Evolutionary conservation across 2,329 filamentous ascomycete species (phyloP), one percentile per base, ranked within the genome.

Genomic region (Didymellaceae sp.): DNA sequence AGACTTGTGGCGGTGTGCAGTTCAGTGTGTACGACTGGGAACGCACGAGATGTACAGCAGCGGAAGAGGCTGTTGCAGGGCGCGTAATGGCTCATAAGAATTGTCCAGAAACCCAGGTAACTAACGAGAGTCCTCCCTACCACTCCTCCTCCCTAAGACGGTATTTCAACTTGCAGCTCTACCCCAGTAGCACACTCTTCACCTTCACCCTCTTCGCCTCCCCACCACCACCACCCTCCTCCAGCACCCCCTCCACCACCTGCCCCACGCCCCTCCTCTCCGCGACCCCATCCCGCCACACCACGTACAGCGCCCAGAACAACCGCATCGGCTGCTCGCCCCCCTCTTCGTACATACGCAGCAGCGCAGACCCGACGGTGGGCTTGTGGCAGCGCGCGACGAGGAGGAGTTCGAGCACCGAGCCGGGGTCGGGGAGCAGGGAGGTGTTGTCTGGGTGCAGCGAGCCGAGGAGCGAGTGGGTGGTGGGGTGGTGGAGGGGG

Each of bases 251-350:
- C 13, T 51, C 13, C 5, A 33, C 17, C 3, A 51, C 24, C 35
- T 51, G 47, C 3, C 34, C 47, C 2, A 51, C 30, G 7, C 47
- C 47, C 5, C 41, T 26, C 2, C 47, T 34, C 26, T 51, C 41
- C 7, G 41, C 41, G 30, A 45, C 31, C 11, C 40, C 41, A 6
- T 45, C 35, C 3, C 30, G 2, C 41, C 47, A 51, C 1, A 51
- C 34, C 7, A 45, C 20, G n/a, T 40, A 30, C 22, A 45, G 13
- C 2, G 33, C 28, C 47, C 41, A 51, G 14, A 50, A 44, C 5
- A 45, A 22, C 18, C 30, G 28, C 34, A 24, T 14, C 8, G 21
- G 33, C 33, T 21, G 18, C 18, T 14, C 5, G 5, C 10, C 21
- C 9, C 6, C 10, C 6, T 25, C 21, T 7, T 16, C 8, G 13